Percentiles rank a stretch among this genome's conserved stretches.
These are phyloP conservation scores for Exophiala xenobiotica DNA, from an alignment of 2,329 filamentous ascomycete species.

Conservation along the genomic window DNA sequence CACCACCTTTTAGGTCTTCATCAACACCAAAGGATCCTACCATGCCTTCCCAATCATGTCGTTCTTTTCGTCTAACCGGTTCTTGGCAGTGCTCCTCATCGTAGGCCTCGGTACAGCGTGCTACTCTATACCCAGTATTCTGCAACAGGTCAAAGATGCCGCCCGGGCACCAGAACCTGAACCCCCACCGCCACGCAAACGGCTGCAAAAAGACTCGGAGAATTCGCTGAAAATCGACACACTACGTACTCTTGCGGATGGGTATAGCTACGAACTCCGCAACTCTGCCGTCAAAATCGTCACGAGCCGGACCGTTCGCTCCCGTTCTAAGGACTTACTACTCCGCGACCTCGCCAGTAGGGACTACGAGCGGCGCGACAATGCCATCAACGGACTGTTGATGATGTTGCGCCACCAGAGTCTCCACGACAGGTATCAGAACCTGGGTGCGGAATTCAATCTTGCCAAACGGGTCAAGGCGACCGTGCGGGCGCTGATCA, in stretches of 20 bases:
- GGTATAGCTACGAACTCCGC: slow-evolving; percentile 70
- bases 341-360: slow-evolving; percentile 43
- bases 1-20: neutral
- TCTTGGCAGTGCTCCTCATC: slow-evolving; percentile 10
- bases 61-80: slow-evolving; percentile 18
- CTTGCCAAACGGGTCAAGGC: slow-evolving; percentile 34
- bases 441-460: slow-evolving; percentile 13
- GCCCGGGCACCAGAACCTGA: slow-evolving; percentile 19
- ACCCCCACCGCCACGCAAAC: slow-evolving; percentile 15
- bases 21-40: neutral
- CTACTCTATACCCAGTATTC: slow-evolving; percentile 13
- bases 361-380: slow-evolving; percentile 38
- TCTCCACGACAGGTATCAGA: slow-evolving; percentile 14
- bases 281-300: slow-evolving; percentile 58
- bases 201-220: slow-evolving; percentile 25
- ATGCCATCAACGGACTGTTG: slow-evolving; percentile 44
- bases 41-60: slow-evolving; percentile 13
- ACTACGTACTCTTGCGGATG: slow-evolving; percentile 64
- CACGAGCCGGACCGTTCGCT: slow-evolving; percentile 45
- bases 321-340: slow-evolving; percentile 40
- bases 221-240: slow-evolving; percentile 50
- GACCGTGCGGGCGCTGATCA: slow-evolving; percentile 25
- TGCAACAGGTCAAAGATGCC: slow-evolving; percentile 20
- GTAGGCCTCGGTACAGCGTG: slow-evolving; percentile 18
- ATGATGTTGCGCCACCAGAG: slow-evolving; percentile 38